Percentiles rank a stretch among this genome's conserved stretches.
phyloP scores from a whole-genome alignment of 257 asterid genomes.

The Nicotiana otophora region DNA sequence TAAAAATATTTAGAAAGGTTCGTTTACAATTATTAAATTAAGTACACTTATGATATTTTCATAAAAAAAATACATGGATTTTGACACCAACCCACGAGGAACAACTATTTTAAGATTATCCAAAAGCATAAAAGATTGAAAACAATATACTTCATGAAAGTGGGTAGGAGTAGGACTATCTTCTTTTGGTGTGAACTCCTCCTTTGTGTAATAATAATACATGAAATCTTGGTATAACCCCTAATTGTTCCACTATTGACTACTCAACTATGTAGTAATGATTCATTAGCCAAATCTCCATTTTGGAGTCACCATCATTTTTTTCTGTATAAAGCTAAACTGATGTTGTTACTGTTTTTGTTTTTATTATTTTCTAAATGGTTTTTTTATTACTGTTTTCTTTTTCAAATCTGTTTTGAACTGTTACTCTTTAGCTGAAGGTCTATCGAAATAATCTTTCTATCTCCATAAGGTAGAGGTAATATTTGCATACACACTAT shows the following conservation, averaged over 20 bases:
- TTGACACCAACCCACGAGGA: not conserved
- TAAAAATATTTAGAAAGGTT: too few relatives aligned
- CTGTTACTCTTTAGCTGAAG: too few relatives aligned
- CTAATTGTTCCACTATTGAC: conserved; percentile 2
- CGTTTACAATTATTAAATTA: too few relatives aligned
- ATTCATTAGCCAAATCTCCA: not conserved
- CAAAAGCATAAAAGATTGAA: not conserved
- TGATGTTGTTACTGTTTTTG: too few relatives aligned
- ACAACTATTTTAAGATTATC: not conserved
- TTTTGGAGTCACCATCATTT: not conserved
- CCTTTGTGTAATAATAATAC: not conserved
- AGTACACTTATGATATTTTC: too few relatives aligned
- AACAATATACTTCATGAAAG: not conserved
- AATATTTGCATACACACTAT: too few relatives aligned
- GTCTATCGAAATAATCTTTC: too few relatives aligned
- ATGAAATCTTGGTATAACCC: not conserved
- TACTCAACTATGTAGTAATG: not conserved
- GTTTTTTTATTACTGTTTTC: too few relatives aligned
- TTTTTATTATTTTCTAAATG: too few relatives aligned
- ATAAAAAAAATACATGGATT: too few relatives aligned
- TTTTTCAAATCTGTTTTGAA: too few relatives aligned
- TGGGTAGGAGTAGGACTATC: not conserved
- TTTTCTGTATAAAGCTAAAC: not conserved
- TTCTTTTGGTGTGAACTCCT: not conserved
- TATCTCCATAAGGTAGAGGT: too few relatives aligned